Conservation (phyloP, 495 filamentous ascomycete genomes). For the Trichoderma gamsii region DNA sequence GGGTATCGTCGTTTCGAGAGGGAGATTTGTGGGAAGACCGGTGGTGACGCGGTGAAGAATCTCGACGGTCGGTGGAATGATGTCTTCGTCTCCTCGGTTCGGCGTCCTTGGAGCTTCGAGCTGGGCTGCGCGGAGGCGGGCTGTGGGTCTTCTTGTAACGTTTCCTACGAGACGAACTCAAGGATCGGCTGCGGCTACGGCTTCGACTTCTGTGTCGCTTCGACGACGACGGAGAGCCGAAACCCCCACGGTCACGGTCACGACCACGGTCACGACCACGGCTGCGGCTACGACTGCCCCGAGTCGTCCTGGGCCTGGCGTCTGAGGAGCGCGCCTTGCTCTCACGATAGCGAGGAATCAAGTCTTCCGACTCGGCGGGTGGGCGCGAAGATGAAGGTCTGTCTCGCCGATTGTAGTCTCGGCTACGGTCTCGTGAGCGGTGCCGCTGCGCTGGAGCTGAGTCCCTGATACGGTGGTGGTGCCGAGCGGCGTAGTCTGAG, state of each 20-base stretch:
- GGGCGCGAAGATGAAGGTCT: slow-evolving; percentile 16
- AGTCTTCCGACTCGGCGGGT: neutral
- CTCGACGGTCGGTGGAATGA: slow-evolving; percentile 10
- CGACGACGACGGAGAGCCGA: neutral
- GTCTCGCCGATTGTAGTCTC: slow-evolving; percentile 20
- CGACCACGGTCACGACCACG: neutral
- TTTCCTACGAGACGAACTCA: slow-evolving; percentile 6
- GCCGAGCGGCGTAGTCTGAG: slow-evolving; percentile 9
- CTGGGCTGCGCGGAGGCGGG: slow-evolving; percentile 2
- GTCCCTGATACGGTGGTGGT: slow-evolving; percentile 12
- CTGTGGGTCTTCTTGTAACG: slow-evolving; percentile 6
- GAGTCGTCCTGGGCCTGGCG: neutral
- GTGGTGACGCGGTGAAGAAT: neutral
- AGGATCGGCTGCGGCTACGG: slow-evolving; percentile 5
- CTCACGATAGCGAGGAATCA: slow-evolving; percentile 5
- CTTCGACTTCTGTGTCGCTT: slow-evolving; percentile 11
- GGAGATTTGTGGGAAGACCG: slow-evolving; percentile 1
- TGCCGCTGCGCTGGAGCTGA: slow-evolving; percentile 26
- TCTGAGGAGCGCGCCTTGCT: slow-evolving; percentile 3
- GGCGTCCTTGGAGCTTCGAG: slow-evolving; percentile 2
- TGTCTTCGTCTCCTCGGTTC: slow-evolving; percentile 6
- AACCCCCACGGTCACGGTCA: neutral
- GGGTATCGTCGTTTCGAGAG: neutral
- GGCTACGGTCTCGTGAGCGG: slow-evolving; percentile 52
- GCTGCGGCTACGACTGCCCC: slow-evolving; percentile 6